Evolutionary conservation across 139 green algal species (phyloP).

Genomic region (Monoraphidium neglectum): DNA sequence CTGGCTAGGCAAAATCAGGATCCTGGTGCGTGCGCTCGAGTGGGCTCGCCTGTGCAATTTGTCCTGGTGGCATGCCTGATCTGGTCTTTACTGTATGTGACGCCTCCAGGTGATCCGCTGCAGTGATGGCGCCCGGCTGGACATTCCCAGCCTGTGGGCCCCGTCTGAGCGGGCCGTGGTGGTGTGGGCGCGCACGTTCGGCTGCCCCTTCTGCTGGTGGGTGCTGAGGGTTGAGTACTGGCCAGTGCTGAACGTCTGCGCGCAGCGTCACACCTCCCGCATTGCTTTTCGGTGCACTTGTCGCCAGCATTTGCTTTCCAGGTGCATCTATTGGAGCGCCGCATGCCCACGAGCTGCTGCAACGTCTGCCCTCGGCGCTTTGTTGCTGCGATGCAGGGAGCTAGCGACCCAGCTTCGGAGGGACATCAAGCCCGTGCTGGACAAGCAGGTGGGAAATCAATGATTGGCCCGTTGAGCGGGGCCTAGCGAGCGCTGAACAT

Average conservation of each 20-base stretch:
- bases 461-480: no score
- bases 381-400: slow-evolving; percentile 46
- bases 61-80: no score
- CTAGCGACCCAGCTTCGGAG: slow-evolving; percentile 71
- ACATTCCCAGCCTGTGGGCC: slow-evolving; percentile 59
- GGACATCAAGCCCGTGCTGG: slow-evolving; percentile 78
- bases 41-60: no score
- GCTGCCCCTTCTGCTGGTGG: slow-evolving; percentile 81
- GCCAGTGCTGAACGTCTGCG: not conserved
- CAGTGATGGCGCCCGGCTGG: slow-evolving; percentile 41
- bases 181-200: slow-evolving; percentile 69
- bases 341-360: not conserved
- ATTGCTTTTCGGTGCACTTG: not conserved
- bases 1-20: no score
- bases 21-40: no score
- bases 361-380: not conserved
- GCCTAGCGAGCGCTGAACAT: no score
- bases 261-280: not conserved
- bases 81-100: no score
- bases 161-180: slow-evolving; percentile 60
- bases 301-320: not conserved
- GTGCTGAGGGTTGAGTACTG: not conserved
- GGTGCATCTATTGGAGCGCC: not conserved
- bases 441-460: slow-evolving; percentile 27
- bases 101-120: slow-evolving; percentile 50